phyloP scores from a whole-genome alignment of 129 eudicot species.

The Flaveria ramosissima region DNA sequence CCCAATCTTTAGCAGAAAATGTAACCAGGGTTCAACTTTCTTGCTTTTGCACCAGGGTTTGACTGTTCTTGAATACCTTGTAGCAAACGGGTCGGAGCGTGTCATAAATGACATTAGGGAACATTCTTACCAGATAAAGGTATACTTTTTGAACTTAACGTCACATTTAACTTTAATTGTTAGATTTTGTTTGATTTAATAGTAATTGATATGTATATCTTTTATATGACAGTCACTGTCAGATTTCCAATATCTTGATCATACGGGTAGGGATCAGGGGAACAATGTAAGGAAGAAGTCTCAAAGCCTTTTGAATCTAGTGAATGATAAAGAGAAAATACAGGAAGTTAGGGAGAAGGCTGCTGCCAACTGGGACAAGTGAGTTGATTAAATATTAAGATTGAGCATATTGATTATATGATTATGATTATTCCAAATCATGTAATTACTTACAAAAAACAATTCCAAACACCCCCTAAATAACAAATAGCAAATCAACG shows the following conservation, averaged over 20 bases:
- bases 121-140: constrained; percentile 85
- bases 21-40: constrained; percentile 12
- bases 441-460: background rate
- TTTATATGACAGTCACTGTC: constrained; percentile 64
- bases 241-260: constrained; percentile 90
- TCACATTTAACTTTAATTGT: background rate
- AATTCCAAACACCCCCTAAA: background rate
- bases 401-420: background rate
- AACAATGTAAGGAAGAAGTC: constrained; percentile 90
- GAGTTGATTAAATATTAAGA: constrained; percentile 38
- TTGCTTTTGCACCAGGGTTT: constrained; percentile 62
- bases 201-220: background rate
- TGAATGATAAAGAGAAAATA: constrained; percentile 85
- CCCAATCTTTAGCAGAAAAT: constrained; percentile 3
- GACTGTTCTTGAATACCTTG: constrained; percentile 94
- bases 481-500: background rate
- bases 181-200: constrained; percentile 1
- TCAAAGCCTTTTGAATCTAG: constrained; percentile 80
- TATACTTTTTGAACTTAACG: constrained; percentile 35
- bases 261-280: constrained; percentile 95
- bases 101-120: constrained; percentile 90
- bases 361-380: constrained; percentile 95
- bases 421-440: background rate
- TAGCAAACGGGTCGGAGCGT: constrained; percentile 97
- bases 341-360: constrained; percentile 97